A percentile compares a stretch with the other conserved stretches of the same genome.
phyloP scores from a whole-genome alignment of 2,329 filamentous ascomycete species.

The Exutisphaerella laricina region DNA sequence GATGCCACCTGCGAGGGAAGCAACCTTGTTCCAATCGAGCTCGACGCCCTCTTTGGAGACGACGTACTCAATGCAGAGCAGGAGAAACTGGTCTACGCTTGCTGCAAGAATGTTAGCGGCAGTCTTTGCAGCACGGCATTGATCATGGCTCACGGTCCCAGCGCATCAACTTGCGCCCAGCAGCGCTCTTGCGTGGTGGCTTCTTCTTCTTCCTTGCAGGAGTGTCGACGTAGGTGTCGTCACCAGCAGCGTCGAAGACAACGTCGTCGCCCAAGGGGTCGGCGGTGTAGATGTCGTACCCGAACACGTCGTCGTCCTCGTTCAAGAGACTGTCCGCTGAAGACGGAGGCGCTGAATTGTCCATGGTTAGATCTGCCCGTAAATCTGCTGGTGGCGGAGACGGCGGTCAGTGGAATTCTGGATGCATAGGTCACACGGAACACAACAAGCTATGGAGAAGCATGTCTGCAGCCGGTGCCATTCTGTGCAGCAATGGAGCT shows the following conservation, averaged over 20 bases:
- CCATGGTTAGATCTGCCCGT: constrained; percentile 2
- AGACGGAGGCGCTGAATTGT: neutral
- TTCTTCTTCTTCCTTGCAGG: neutral
- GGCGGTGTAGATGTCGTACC: too few species aligned
- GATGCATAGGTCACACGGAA: too few species aligned
- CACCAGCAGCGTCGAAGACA: too few species aligned
- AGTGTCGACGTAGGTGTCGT: neutral
- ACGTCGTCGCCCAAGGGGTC: too few species aligned
- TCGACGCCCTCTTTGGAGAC: constrained; percentile 9
- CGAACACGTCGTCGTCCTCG: too few species aligned
- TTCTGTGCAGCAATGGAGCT: neutral
- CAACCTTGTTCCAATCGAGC: constrained; percentile 21
- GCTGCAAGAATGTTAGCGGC: constrained; percentile 10
- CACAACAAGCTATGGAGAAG: too few species aligned
- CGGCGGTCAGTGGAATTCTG: constrained; percentile 2
- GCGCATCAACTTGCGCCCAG: constrained; percentile 23
- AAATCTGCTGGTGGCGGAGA: neutral
- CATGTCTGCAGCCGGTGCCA: too few species aligned
- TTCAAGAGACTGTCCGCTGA: neutral
- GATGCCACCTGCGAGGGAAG: constrained; percentile 10
- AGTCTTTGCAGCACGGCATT: neutral
- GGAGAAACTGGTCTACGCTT: constrained; percentile 24
- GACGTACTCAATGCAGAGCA: constrained; percentile 22
- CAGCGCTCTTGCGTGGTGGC: constrained; percentile 13
- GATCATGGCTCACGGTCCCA: constrained; percentile 23